These are phyloP conservation scores for Pseudopyricularia javanii DNA, from an alignment of 2,329 filamentous ascomycete genomes.

Conservation along the genomic window DNA sequence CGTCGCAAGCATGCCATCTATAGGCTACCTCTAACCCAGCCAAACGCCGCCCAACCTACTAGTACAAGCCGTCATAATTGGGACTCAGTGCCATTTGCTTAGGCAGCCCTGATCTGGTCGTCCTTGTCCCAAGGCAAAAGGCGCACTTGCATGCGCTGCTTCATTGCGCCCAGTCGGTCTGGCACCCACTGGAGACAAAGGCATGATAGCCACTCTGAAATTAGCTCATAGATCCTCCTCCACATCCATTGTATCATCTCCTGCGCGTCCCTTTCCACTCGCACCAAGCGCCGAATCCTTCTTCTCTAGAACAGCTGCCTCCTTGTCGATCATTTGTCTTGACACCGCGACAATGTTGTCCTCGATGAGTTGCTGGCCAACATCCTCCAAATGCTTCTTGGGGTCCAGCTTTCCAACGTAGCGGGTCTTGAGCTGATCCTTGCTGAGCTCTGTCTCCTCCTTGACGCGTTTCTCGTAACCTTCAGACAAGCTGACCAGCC, in stretches of 20 bases:
- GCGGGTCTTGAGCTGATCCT: constrained; percentile 95
- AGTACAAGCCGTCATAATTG: constrained; percentile 8
- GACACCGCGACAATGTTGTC: constrained; percentile 99
- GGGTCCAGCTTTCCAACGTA: constrained; percentile 98
- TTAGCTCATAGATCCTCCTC: constrained; percentile 39
- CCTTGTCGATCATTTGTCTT: constrained; percentile 98
- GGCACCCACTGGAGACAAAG: neutral
- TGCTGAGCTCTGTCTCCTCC: constrained; percentile 93
- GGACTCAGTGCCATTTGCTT: neutral
- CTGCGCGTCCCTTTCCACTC: constrained; percentile 31
- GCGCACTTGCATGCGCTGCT: neutral
- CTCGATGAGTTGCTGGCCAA: constrained; percentile 93
- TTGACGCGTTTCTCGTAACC: constrained; percentile 98
- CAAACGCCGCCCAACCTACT: constrained; percentile 12
- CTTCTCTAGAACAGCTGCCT: constrained; percentile 79
- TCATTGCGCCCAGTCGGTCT: neutral
- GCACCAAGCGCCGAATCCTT: constrained; percentile 31
- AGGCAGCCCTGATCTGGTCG: neutral
- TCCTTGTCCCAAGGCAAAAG: neutral
- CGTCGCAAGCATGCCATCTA: neutral
- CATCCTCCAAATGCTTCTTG: constrained; percentile 97
- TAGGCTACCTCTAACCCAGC: constrained; percentile 3
- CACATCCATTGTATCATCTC: constrained; percentile 50
- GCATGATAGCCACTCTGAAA: neutral
- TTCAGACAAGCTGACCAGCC: constrained; percentile 79